Conservation (phyloP, 805 yeast species). For the Citeromyces matritensis region DNA sequence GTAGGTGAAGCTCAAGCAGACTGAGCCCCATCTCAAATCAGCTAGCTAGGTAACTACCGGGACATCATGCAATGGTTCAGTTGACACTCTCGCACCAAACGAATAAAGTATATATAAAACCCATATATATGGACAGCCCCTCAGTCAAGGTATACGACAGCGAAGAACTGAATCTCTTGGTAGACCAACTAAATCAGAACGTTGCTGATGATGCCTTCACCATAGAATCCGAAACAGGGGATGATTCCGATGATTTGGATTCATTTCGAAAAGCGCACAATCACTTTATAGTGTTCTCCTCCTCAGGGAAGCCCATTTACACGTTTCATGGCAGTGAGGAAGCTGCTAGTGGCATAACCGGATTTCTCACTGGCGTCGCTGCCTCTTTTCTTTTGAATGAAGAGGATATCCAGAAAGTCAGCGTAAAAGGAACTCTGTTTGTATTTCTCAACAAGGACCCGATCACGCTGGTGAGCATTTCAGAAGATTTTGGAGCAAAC, state of each 20-base stretch:
- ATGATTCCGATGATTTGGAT: conserved; percentile 4
- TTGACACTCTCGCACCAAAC: too few relatives aligned
- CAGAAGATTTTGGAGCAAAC: conserved; percentile 33
- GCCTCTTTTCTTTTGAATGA: conserved; percentile 42
- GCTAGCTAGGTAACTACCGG: too few relatives aligned
- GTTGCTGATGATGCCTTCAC: too few relatives aligned
- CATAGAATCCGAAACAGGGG: conserved; percentile 1
- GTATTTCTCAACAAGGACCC: conserved; percentile 56
- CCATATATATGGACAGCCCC: too few relatives aligned
- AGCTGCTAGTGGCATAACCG: conserved; percentile 54
- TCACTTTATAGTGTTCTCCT: conserved; percentile 65
- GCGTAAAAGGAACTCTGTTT: conserved; percentile 30
- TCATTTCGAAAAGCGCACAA: conserved; percentile 25
- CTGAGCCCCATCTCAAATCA: too few relatives aligned
- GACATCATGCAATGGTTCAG: too few relatives aligned
- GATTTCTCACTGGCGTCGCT: conserved; percentile 67
- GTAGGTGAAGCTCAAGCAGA: too few relatives aligned
- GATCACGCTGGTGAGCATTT: conserved; percentile 56
- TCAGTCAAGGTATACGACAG: too few relatives aligned
- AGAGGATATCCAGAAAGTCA: conserved; percentile 24
- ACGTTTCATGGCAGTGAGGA: conserved; percentile 64
- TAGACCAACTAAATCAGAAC: too few relatives aligned
- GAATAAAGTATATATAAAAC: too few relatives aligned
- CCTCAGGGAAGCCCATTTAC: conserved; percentile 84
- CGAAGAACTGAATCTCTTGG: too few relatives aligned